Base-by-base conservation (phyloP, 169 alveolate genomes). In the Eimeria acervulina region DNA sequence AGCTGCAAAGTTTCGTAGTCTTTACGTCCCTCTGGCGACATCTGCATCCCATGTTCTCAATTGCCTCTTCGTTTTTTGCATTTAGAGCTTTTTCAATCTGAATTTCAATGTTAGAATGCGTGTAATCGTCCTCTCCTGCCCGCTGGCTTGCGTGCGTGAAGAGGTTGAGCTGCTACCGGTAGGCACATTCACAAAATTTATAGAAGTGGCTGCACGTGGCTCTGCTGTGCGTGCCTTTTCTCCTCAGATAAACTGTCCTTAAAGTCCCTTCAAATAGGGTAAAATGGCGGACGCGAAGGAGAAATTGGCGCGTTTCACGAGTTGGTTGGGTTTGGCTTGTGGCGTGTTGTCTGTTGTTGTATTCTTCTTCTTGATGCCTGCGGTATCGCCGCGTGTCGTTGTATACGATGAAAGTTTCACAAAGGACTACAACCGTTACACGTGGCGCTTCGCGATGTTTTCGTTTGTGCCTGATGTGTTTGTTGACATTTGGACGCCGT, bases 401-500 rank as follows among this genome's bases (percentile, higher is more conserved):
- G 92, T 74, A 44, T 84, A 38, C 59, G 42, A 38, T 28, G 85
- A 76, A 70, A 36, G 40, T 44, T 78, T 72, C 40, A 70, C 68
- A 21, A 31, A n/a, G 63, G 88, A 83, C 38, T 44, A 63, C n/a
- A 81, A 80, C 51, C 63, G 85, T 26, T 93, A 47, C 72, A 23
- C 91, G 15, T 94, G 94, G 94, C 33, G 90, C 19, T 40, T 91
- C 66, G 90, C 95, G 0, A 80, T 91, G 70, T 91, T 91, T 38
- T 91, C 95, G n/a, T 91, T 91, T 76, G 92, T 85, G 17, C 87
- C 95, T 8, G 83, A 84, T 7, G 95, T 89, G 81, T 72, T 85
- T 52, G 81, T 76, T 63, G 96, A 52, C 88, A 31, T 59, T 6
- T 55, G 94, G 95, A 81, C 81, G 2, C 89, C 88, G 47, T 91